Percentiles rank a stretch among this genome's conserved stretches.
Evolutionary conservation across 2,329 filamentous ascomycete genomes (phyloP).

Genomic region (Pseudocercospora musae): DNA sequence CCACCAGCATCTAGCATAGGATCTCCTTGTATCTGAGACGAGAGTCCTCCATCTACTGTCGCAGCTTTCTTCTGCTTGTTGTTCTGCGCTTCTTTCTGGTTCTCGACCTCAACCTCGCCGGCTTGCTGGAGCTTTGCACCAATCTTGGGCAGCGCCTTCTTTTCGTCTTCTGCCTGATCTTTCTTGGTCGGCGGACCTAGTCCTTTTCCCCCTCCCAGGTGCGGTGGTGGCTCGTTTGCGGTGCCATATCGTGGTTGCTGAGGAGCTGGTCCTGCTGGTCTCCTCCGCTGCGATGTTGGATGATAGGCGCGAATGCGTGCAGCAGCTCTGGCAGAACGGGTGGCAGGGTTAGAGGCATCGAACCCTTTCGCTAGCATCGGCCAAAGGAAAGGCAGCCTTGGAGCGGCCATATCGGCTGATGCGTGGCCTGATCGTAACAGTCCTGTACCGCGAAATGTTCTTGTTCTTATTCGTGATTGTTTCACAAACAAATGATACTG

Average conservation of each 20-base stretch:
- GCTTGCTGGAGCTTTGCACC: conserved; percentile 30
- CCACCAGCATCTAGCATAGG: conserved; percentile 26
- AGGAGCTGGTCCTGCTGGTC: conserved; percentile 25
- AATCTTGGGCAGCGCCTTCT: conserved; percentile 31
- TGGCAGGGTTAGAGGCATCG: conserved; percentile 22
- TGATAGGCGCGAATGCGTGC: conserved; percentile 33
- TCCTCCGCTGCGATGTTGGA: conserved; percentile 33
- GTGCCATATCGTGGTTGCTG: conserved; percentile 45
- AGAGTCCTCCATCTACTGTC: conserved; percentile 18
- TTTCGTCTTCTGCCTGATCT: conserved; percentile 6
- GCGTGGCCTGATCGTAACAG: neutral
- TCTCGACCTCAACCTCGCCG: conserved; percentile 28
- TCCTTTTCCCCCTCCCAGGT: conserved; percentile 33
- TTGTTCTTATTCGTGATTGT: neutral
- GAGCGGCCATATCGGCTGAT: conserved; percentile 40
- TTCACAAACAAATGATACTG: neutral
- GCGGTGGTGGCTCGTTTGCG: conserved; percentile 45
- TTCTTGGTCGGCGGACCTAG: conserved; percentile 19
- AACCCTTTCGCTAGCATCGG: conserved; percentile 43
- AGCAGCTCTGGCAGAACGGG: conserved; percentile 26
- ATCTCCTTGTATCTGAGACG: conserved; percentile 15
- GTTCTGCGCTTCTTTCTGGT: conserved; percentile 14
- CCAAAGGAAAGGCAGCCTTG: conserved; percentile 47
- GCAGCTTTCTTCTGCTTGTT: conserved; percentile 14
- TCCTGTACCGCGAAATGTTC: neutral